phyloP scores from a whole-genome alignment of 225 moss, liverwort and hornwort species.

The Physcomitrium patens region DNA sequence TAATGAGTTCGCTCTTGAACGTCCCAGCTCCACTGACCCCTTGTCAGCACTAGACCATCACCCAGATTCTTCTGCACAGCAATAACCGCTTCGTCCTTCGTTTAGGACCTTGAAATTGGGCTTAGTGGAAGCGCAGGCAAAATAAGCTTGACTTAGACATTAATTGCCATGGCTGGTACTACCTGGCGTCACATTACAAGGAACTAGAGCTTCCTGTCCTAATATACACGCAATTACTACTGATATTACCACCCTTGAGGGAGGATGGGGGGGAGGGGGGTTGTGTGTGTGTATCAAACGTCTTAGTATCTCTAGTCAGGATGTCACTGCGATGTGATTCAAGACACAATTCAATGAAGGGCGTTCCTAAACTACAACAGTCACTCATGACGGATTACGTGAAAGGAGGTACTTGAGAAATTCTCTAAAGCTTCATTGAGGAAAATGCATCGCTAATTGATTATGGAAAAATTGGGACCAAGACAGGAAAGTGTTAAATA shows the following conservation, averaged over 20 bases:
- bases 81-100: neutral
- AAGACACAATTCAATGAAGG: neutral
- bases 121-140: neutral
- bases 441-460: no score
- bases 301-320: neutral
- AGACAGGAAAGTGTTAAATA: no score
- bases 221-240: neutral
- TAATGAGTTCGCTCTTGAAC: constrained; percentile 64
- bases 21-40: constrained; percentile 94
- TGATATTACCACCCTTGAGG: neutral
- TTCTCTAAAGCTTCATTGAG: neutral
- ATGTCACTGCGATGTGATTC: neutral
- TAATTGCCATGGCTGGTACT: neutral
- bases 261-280: neutral
- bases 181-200: neutral
- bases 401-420: neutral
- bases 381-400: neutral
- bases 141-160: neutral
- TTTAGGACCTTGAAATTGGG: neutral
- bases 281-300: no score
- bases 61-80: constrained; percentile 67
- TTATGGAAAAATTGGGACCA: no score
- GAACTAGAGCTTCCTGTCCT: neutral
- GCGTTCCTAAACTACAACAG: constrained; percentile 2
- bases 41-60: constrained; percentile 84